A percentile compares a stretch with the other conserved stretches of the same genome.
These are phyloP conservation scores for Pleurotus pulmonarius DNA, from an alignment of 768 basidiomycete genomes.

Conservation along the genomic window DNA sequence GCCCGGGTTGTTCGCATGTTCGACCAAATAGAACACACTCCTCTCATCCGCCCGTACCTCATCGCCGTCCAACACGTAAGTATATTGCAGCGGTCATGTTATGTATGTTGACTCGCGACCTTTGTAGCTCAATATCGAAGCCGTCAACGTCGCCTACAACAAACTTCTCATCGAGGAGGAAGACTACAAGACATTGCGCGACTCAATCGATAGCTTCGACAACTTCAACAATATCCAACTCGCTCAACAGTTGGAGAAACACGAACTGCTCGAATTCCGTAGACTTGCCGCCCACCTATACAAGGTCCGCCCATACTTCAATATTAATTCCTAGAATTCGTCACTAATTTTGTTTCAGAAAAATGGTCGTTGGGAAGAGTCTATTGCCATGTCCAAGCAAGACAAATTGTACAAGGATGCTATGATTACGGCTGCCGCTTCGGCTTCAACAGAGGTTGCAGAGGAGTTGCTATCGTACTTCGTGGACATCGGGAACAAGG, in stretches of 20 bases:
- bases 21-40: conserved; percentile 92
- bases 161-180: conserved; percentile 98
- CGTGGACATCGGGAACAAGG: conserved; percentile 97
- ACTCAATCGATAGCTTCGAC: conserved; percentile 97
- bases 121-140: conserved; percentile 84
- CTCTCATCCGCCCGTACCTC: conserved; percentile 92
- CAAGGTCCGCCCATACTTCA: conserved; percentile 60
- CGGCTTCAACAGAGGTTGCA: conserved; percentile 80
- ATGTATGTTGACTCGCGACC: conserved; percentile 2
- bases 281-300: conserved; percentile 93
- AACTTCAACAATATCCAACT: conserved; percentile 93
- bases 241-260: conserved; percentile 82
- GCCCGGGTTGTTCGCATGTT: conserved; percentile 94
- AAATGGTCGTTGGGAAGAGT: conserved; percentile 95
- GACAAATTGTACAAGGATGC: conserved; percentile 98
- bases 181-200: conserved; percentile 95
- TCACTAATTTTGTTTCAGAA: conserved; percentile 47
- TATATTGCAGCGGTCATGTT: neutral
- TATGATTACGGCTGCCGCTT: conserved; percentile 88
- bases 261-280: conserved; percentile 92
- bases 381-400: conserved; percentile 90
- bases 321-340: neutral
- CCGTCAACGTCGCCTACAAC: conserved; percentile 98
- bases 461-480: conserved; percentile 96
- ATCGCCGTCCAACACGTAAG: conserved; percentile 93